Evolutionary conservation across 768 basidiomycete genomes (phyloP), one percentile per base, ranked within the genome.

Genomic region (Naganishia kalamii): DNA sequence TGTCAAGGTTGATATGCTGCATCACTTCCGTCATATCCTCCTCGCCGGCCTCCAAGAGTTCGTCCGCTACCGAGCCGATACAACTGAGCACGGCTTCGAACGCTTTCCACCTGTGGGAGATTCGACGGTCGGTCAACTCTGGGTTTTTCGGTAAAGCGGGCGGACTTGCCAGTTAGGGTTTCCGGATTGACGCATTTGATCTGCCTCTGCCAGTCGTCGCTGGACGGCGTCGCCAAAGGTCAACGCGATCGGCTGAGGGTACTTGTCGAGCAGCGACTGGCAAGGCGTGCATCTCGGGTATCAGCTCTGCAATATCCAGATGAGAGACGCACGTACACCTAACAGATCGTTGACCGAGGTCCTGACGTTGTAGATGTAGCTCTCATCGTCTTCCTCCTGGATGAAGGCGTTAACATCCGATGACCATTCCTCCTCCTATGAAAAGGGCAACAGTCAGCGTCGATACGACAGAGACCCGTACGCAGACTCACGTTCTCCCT

Each of bases 311-410:
- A 23, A 33, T 19, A 35, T 29, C 19, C 50, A 1, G 41, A 17
- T 41, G 32, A 29, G 46, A 47, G 12, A 1, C 5, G 13, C 35
- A 73, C 79, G 66, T 49, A 96, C 93, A 33, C 83, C 82, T 57
- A 94, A 79, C 37, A 97, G 78, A 72, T 97, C 94, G 70, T 92
- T 87, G 3, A 87, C 87, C 4, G 90, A 88, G 1, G 90, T 84
- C 37, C 96, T 84, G 35, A 91, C 83, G 62, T 88, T 89, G 73
- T 92, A 93, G 1, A 82, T 74, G 60, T 88, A 85, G 0, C 86
- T 86, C 67, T 94, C 92, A 66, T 97, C 94, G 61, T 96, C 91
- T 72, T 97, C 93, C 74, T 98, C 91, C 27, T 88, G 87, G 32
- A 98, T 86, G 72, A 98, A 98, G 3, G 88, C 85, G 70, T 98